These are phyloP conservation scores for Phyllosticta citribraziliensis DNA, from an alignment of 2,329 filamentous ascomycete species.

Conservation along the genomic window DNA sequence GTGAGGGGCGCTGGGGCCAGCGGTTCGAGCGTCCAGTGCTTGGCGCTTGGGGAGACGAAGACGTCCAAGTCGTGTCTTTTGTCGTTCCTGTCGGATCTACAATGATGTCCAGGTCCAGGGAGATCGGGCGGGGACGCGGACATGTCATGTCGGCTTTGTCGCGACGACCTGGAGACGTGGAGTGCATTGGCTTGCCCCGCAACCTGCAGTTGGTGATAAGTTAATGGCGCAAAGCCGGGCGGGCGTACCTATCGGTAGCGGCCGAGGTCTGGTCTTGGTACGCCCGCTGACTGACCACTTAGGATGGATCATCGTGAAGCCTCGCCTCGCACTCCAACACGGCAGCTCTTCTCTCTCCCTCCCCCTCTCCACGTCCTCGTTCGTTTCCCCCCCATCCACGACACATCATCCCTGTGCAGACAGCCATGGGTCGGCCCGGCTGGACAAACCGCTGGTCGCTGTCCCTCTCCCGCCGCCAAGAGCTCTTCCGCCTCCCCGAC, in stretches of 20 bases:
- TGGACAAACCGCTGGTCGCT: conserved; percentile 6
- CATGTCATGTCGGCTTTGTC: neutral
- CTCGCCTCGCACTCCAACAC: neutral
- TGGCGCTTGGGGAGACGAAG: neutral
- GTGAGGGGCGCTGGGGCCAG: neutral
- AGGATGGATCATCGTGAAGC: neutral
- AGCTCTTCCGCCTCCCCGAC: conserved; percentile 2
- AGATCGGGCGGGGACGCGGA: neutral
- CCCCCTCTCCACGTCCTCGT: no score
- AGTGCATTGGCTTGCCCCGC: neutral
- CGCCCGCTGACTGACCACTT: neutral
- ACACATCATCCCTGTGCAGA: neutral
- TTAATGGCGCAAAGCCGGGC: neutral
- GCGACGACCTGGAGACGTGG: neutral
- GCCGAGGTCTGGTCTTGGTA: neutral
- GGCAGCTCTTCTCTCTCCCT: neutral
- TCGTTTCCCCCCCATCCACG: neutral
- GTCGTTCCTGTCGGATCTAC: no score
- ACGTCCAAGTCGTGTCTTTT: no score
- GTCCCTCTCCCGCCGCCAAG: neutral
- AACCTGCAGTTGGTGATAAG: neutral
- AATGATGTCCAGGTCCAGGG: neutral
- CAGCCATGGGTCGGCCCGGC: conserved; percentile 7
- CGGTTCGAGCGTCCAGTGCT: neutral
- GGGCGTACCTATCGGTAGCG: neutral